Base-by-base conservation (phyloP, 345 rosid genomes). In the Syzygium grande region DNA sequence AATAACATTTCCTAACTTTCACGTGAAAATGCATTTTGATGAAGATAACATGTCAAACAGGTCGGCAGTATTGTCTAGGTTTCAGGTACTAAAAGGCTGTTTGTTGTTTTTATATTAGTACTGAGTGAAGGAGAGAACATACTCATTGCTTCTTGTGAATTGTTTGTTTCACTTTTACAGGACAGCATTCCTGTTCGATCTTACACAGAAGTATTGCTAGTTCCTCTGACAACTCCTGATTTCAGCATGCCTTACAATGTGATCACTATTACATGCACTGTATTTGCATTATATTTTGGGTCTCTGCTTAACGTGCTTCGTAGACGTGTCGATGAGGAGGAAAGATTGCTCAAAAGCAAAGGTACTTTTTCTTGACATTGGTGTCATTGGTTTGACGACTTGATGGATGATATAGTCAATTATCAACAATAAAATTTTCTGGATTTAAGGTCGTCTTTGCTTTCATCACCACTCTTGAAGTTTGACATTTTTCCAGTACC, bases 201-300 rank as follows among this genome's bases (percentile, higher is more conserved):
- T 52, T 98, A 97, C 91, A 97, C 99, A 5, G 99, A 98, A 97
- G 97, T 94, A 84, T 89, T 97, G 89, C 98, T 97, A 19, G 97
- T 94, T 68, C 99, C 98, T 84, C 90, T 98, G 91, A 97, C 98
- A 87, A 97, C 99, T 65, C 98, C 99, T 90, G 99, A 98, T 92
- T 98, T 97, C 89, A 98, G 98, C 94, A 97, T 97, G 99, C 99
- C 98, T 77, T 97, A 98, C 93, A 98, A 98, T 63, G 99, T 98
- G 89, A 97, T 96, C 90, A 98, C 99, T 41, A 94, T 98, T 88
- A 96, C 98, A 2, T 98, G 99, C 92, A 97, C 99, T 0, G 93
- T 97, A 22, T 97, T 94, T 89, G 98, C 99, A 30, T 92, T 98
- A 77, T 97, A 95, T 89, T 95, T 96, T 87, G 99, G 99, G 84